Evolutionary conservation across 345 rosid genomes (phyloP).

Genomic region (Hibiscus syriacus): DNA sequence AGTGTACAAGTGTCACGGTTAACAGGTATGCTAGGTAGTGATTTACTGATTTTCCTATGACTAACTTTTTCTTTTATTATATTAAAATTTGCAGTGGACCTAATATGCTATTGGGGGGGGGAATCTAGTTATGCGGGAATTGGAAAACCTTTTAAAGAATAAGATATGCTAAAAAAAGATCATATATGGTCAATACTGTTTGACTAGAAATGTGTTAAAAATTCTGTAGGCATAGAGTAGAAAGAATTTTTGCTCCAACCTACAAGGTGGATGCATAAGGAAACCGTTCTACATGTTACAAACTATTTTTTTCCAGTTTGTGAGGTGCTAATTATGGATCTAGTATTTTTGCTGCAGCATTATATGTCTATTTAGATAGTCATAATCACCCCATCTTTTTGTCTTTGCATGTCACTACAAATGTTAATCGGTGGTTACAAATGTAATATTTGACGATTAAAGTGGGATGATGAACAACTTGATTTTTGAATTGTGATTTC

Average conservation of each 20-base stretch:
- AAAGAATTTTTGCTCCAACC: background rate
- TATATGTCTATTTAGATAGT: background rate
- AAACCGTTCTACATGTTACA: background rate
- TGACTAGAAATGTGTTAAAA: background rate
- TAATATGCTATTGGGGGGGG: background rate
- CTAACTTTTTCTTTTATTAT: background rate
- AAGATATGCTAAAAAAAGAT: background rate
- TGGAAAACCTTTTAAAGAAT: background rate
- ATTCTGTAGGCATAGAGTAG: background rate
- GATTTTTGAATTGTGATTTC: background rate
- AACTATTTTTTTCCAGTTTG: background rate
- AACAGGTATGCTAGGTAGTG: conserved; percentile 41
- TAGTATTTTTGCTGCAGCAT: background rate
- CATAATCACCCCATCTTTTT: background rate
- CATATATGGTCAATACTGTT: background rate
- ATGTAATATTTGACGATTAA: too few species aligned
- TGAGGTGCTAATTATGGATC: background rate
- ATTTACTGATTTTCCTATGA: background rate
- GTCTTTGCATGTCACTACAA: background rate
- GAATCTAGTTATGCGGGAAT: background rate
- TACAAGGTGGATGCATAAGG: background rate
- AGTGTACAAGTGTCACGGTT: conserved; percentile 69
- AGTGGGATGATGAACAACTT: background rate
- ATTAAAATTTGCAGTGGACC: background rate
- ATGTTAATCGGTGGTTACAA: background rate